Evolutionary conservation across 495 filamentous ascomycete genomes (phyloP), one percentile per base, ranked within the genome.

Genomic region (Chaetomium cochliodes): DNA sequence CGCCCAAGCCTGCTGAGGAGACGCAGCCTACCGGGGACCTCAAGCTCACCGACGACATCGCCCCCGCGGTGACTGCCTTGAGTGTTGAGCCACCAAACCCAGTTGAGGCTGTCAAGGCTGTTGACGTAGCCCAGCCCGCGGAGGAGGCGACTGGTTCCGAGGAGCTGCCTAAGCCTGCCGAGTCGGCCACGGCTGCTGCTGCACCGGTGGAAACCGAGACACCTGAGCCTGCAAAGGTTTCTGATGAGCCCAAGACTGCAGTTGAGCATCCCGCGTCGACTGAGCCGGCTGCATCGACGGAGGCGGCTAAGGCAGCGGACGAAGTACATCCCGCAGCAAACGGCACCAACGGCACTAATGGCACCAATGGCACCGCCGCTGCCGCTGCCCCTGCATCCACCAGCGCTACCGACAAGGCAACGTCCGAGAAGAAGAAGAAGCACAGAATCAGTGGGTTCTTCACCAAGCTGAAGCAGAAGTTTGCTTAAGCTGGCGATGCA

Each of bases 371-470:
- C 7, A 56, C 69, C 1, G 62, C 68, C 20, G 33, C 49, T 13
- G 47, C 20, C 1, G 9, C 55, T 11, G 58, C 37, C 26, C 56
- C 63, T 16, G 12, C n/a, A n/a, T n/a, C 26, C 51, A 15, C 16
- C 12, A 25, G 70, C 5, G 60, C 62, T 39, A 72, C 55, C 64
- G 60, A 75, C 59, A 62, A 74, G 73, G 58, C 72, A 16, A 65
- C 76, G 16, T 64, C 70, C n/a, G 75, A 74, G 70, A 82, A 83
- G 74, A 85, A 83, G 82, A 85, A 83, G 82, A 88, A 83, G 80
- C 80, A 83, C 74, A 83, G 87, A 71, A 69, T 86, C 60, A 81
- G 74, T 58, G 77, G 80, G 66, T 76, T 89, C 64, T 82, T 88
- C 61, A 80, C 77, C 67, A 84, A 81, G 72, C 58, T 89, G 52